These are phyloP conservation scores for Seminavis robusta DNA, from an alignment of 108 stramenopile species.

Conservation along the genomic window DNA sequence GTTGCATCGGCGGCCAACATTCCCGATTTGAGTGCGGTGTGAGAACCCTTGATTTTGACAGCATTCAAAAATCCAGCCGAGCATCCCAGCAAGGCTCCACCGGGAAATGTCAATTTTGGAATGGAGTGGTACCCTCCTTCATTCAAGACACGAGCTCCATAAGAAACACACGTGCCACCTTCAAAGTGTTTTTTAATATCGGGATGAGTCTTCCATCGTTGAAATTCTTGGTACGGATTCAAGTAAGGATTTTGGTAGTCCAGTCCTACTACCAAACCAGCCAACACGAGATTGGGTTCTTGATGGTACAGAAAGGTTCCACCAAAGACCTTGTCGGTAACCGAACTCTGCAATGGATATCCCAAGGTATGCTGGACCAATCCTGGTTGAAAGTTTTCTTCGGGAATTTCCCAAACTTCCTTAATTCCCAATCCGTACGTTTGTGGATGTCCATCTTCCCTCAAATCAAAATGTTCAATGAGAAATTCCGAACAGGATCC, in stretches of 20 bases:
- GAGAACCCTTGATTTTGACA: conserved; percentile 99
- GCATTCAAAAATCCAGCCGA: conserved; percentile 97
- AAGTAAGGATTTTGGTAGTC: conserved; percentile 99
- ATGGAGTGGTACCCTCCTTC: conserved; percentile 97
- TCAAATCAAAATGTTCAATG: conserved; percentile 87
- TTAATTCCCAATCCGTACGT: conserved; percentile 98
- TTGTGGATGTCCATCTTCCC: conserved; percentile 74
- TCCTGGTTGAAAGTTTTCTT: conserved; percentile 87
- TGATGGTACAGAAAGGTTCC: conserved; percentile 97
- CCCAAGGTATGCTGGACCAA: conserved; percentile 98
- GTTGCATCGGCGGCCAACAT: conserved; percentile 93
- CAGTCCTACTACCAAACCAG: conserved; percentile 95
- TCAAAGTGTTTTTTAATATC: conserved; percentile 83
- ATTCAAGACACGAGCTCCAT: conserved; percentile 97
- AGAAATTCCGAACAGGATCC: conserved; percentile 93
- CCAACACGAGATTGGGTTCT: conserved; percentile 91
- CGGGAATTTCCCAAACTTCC: conserved; percentile 98
- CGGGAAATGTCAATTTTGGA: conserved; percentile 95
- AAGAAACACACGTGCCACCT: conserved; percentile 93
- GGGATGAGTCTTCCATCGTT: conserved; percentile 97
- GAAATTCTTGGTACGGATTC: conserved; percentile 98
- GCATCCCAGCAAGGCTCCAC: conserved; percentile 93
- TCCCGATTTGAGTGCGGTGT: conserved; percentile 96
- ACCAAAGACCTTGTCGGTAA: conserved; percentile 81
- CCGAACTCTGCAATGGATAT: conserved; percentile 86